These are phyloP conservation scores for Candida khao-thaluensis DNA, from an alignment of 805 yeast genomes.

Conservation along the genomic window DNA sequence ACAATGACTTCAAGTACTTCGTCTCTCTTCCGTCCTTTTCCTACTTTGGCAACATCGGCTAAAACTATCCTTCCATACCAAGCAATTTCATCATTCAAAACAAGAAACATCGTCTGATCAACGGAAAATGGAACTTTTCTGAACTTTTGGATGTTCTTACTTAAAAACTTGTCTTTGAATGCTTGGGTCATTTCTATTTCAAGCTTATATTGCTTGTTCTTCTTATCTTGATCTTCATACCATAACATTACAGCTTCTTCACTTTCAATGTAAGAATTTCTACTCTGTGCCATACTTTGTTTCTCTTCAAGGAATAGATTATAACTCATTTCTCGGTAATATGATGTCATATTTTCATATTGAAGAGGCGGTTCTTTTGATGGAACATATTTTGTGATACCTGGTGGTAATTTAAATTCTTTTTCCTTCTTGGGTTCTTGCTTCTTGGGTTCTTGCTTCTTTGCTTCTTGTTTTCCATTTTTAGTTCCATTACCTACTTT, in stretches of 20 bases:
- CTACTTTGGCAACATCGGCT: constrained; percentile 16
- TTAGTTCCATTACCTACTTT: too few relatives aligned
- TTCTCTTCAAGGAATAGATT: constrained; percentile 65
- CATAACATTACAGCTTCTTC: constrained; percentile 53
- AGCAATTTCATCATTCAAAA: constrained; percentile 47
- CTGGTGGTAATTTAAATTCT: constrained; percentile 23
- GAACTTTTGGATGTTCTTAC: constrained; percentile 48
- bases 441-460: too few relatives aligned
- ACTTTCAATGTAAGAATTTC: constrained; percentile 30
- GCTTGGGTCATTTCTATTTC: constrained; percentile 47
- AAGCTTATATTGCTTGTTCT: constrained; percentile 40
- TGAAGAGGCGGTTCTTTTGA: constrained; percentile 42
- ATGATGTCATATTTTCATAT: constrained; percentile 50
- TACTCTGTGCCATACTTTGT: constrained; percentile 32
- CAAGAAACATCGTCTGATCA: constrained; percentile 57
- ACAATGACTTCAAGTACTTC: constrained; percentile 45
- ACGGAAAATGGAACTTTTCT: constrained; percentile 59
- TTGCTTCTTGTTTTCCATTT: too few relatives aligned
- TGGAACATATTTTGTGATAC: constrained; percentile 30
- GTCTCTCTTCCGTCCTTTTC: constrained; percentile 22
- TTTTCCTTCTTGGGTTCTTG: too few relatives aligned
- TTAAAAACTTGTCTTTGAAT: constrained; percentile 48
- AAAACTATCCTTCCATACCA: constrained; percentile 63
- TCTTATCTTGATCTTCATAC: constrained; percentile 46
- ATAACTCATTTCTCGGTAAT: constrained; percentile 58